phyloP scores from a whole-genome alignment of 495 filamentous ascomycete species.

The Hypoxylon trugodes region DNA sequence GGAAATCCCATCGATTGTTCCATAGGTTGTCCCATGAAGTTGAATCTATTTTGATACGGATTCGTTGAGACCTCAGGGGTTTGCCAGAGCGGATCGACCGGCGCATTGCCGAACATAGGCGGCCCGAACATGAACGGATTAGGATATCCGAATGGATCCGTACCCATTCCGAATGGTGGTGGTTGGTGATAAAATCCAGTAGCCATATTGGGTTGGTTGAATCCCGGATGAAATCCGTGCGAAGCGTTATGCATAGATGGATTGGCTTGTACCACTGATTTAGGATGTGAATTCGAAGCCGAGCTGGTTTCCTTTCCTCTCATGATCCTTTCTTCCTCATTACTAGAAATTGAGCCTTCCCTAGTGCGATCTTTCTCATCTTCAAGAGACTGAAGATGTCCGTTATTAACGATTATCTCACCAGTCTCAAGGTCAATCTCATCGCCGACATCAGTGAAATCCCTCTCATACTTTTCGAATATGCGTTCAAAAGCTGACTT shows the following conservation, averaged over 20 bases:
- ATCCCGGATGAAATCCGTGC: neutral
- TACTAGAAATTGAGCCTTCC: slow-evolving; percentile 31
- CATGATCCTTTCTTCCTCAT: slow-evolving; percentile 36
- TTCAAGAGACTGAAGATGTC: slow-evolving; percentile 72
- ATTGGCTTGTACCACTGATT: slow-evolving; percentile 14
- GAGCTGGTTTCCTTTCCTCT: slow-evolving; percentile 19
- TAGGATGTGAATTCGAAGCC: slow-evolving; percentile 13
- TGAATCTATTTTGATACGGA: slow-evolving; percentile 26
- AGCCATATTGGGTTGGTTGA: neutral
- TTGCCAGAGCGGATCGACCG: slow-evolving; percentile 41
- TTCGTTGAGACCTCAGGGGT: slow-evolving; percentile 33
- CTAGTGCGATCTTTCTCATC: slow-evolving; percentile 54
- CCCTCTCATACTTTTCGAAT: slow-evolving; percentile 84
- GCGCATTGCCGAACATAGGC: slow-evolving; percentile 10
- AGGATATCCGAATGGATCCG: slow-evolving; percentile 5
- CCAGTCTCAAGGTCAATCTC: slow-evolving; percentile 82
- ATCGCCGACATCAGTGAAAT: slow-evolving; percentile 83
- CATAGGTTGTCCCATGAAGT: slow-evolving; percentile 23
- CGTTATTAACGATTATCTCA: slow-evolving; percentile 84
- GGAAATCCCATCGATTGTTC: slow-evolving; percentile 25
- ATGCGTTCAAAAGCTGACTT: slow-evolving; percentile 86
- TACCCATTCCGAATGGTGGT: slow-evolving; percentile 14
- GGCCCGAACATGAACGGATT: slow-evolving; percentile 24
- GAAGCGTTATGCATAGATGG: slow-evolving; percentile 1
- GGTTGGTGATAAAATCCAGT: slow-evolving; percentile 7